Percentiles rank a stretch among this genome's conserved stretches.
phyloP scores from a whole-genome alignment of 2,329 filamentous ascomycete species.

The Monilinia laxa region DNA sequence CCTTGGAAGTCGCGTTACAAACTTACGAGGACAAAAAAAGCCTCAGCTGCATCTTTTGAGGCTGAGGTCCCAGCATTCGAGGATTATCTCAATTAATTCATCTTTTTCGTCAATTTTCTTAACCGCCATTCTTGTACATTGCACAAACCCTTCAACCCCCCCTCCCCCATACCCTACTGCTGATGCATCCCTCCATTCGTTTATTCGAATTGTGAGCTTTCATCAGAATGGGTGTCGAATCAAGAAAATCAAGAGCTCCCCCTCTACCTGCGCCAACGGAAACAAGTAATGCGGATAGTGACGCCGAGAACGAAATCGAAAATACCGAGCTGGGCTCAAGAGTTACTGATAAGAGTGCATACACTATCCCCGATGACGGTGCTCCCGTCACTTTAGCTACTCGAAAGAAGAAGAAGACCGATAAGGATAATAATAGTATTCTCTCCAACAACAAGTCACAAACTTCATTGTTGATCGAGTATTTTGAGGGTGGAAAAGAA shows the following conservation, averaged over 20 bases:
- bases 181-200: constrained; percentile 22
- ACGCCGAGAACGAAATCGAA: constrained; percentile 57
- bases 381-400: constrained; percentile 91
- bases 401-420: constrained; percentile 54
- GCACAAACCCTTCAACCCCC: constrained; percentile 3
- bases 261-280: constrained; percentile 79
- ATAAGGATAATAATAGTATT: constrained; percentile 49
- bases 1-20: neutral
- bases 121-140: constrained; percentile 4
- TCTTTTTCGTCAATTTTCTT: constrained; percentile 5
- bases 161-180: constrained; percentile 6
- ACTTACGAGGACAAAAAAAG: neutral
- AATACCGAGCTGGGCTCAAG: constrained; percentile 61
- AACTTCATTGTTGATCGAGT: constrained; percentile 73
- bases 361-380: constrained; percentile 81
- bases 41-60: constrained; percentile 17
- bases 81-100: neutral
- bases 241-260: constrained; percentile 53
- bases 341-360: constrained; percentile 66
- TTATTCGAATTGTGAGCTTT: constrained; percentile 18
- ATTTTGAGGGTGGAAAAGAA: constrained; percentile 67
- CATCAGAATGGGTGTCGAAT: constrained; percentile 40
- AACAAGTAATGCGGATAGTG: constrained; percentile 49
- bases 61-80: constrained; percentile 17
- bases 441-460: constrained; percentile 59